Conservation (phyloP, 2,329 filamentous ascomycete species). For the Arthrobotrys conoides region DNA sequence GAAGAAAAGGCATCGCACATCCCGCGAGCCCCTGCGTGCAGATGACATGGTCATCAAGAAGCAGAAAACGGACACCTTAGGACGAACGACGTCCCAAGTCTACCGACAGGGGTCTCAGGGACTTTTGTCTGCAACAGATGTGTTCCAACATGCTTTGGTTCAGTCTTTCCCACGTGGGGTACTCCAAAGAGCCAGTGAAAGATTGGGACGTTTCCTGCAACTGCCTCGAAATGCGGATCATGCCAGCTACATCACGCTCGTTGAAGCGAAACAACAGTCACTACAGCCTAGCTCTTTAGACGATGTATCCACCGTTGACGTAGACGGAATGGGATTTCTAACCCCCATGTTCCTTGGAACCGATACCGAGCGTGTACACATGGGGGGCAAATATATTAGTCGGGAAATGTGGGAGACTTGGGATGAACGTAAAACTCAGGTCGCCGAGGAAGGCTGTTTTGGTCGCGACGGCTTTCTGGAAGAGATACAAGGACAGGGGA, state of each 20-base stretch:
- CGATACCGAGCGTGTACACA: conserved; percentile 30
- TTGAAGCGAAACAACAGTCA: conserved; percentile 37
- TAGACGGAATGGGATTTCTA: conserved; percentile 37
- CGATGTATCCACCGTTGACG: conserved; percentile 4
- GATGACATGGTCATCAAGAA: conserved; percentile 27
- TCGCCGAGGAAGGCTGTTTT: conserved; percentile 50
- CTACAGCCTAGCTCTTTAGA: conserved; percentile 8
- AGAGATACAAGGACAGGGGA: conserved; percentile 45
- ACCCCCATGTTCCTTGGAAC: conserved; percentile 39
- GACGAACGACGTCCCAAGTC: conserved; percentile 20
- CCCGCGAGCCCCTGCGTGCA: neutral
- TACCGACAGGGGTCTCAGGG: conserved; percentile 50
- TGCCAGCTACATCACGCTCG: conserved; percentile 40
- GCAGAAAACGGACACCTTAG: conserved; percentile 29
- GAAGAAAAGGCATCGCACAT: conserved; percentile 29
- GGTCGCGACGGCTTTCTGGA: conserved; percentile 50
- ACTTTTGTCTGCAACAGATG: conserved; percentile 40
- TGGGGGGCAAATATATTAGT: conserved; percentile 43
- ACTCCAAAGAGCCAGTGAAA: conserved; percentile 33
- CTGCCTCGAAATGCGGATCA: conserved; percentile 26
- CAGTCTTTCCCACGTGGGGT: conserved; percentile 45
- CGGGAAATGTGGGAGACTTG: conserved; percentile 47
- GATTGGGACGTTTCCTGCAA: conserved; percentile 33
- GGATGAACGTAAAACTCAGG: conserved; percentile 39
- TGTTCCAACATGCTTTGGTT: conserved; percentile 52